Base-by-base conservation (phyloP, 352 stramenopile species). In the Blastocystis sp. region DNA sequence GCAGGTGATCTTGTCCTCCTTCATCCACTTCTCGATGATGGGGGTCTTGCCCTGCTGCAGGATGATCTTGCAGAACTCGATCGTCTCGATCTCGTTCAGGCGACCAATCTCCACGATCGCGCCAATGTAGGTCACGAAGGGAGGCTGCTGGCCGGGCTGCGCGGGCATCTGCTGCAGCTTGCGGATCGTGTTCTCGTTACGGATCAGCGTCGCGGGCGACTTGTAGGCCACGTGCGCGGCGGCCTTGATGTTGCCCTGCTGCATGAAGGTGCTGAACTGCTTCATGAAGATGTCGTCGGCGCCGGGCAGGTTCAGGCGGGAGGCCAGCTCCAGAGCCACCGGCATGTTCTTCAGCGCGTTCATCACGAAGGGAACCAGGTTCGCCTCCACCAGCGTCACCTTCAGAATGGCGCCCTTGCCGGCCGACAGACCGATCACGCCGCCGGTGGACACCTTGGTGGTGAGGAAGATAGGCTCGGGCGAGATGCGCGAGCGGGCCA, bases 21-120 rank as follows among this genome's bases (percentile, higher is more conserved):
- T 97, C 34, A 99, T 92, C 97, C 97, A 99, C 91, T 99, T 99
- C 91, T 99, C 96, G 88, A 99, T 92, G 43, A 99, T 92, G 89
- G 98, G 95, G 7, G 95, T 95, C 77, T 96, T 94, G 80, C 96
- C 95, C 92, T 99, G 97, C 91, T 97, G 94, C 81, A 99, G 91
- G 43, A 99, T 96, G 1, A 96, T 96, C 42, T 96, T 96, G 63
- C 96, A 95, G 19, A 99, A 93, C 91, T 99, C 97, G 62, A 99
- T 94, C 89, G 95, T 98, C 91, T 99, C 97, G 91, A 98, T 95
- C 91, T 98, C 96, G 92, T 99, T 99, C 54, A 99, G 91, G 68
- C 95, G 97, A 61, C 96, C 96, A 91, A 95, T 97, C 92, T 99
- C 96, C 77, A 99, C 92, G 63, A 99, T 92, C 60, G 98, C 95